Base-by-base conservation (phyloP, 306 rosid genomes). In the Malus sieversii region DNA sequence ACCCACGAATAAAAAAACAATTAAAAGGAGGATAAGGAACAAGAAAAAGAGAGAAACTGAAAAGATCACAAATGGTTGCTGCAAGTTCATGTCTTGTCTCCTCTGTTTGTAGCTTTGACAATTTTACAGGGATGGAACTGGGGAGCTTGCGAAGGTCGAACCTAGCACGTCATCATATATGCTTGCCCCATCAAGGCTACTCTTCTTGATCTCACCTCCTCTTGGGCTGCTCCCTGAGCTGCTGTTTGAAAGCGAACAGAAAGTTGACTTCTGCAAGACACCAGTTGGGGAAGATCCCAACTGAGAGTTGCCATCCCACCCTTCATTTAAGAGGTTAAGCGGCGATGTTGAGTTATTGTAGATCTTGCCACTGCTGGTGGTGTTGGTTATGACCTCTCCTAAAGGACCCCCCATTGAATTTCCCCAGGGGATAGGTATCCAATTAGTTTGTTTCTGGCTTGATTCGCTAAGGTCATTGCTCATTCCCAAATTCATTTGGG, bases 361-460 rank as follows among this genome's bases (percentile, higher is more conserved):
- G 38, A 66, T 74, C 75, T 40, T 77, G 48, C 60, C 80, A 53
- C 58, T 38, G 76, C 63, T 78, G 15, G 83, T 57, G 1, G 62
- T 68, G 23, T 67, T 86, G 30, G 82, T 82, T 63, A 87, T 81
- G 8, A 78, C 90, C 80, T 87, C 90, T 27, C 90, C 90, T 20
- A 87, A 68, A 61, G 90, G 90, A 67, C 90, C 90, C 16, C 88
- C 90, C 77, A 86, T 64, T 40, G 87, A 80, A 75, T 76, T 75
- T 30, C 72, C 84, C 86, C 86, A 86, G 10, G 75, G 30, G 71
- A 68, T 48, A 13, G 88, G 77, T 30, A 69, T 76, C 80, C 79
- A 70, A 20, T 70, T 76, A 15, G 80, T 66, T 77, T 73, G 78
- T 76, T 75, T 63, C 33, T 70, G 70, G 53, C 44, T 62, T 29